Evolutionary conservation across 106 monocot species (phyloP).

Genomic region (Phalaenopsis aphrodite): DNA sequence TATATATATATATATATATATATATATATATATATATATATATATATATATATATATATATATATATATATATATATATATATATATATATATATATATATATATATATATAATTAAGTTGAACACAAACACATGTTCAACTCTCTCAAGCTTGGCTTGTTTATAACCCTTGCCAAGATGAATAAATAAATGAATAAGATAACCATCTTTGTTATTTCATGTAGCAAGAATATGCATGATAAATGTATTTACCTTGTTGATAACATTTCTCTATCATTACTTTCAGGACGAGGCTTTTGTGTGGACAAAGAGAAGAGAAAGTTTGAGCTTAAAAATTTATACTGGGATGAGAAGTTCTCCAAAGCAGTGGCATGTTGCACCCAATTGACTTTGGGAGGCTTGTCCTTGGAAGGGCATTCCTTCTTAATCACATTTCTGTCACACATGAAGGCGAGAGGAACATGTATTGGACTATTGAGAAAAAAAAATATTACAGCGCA

Average conservation of each 20-base stretch:
- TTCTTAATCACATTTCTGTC: background rate
- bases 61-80: no score
- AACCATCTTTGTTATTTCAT: background rate
- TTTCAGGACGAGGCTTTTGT: slow-evolving; percentile 42
- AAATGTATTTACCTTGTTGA: slow-evolving; percentile 28
- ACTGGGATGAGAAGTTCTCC: slow-evolving; percentile 39
- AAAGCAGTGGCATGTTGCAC: slow-evolving; percentile 35
- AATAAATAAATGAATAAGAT: background rate
- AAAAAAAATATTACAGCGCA: background rate
- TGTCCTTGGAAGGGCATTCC: slow-evolving; percentile 11
- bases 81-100: no score
- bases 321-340: slow-evolving; percentile 56
- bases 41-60: no score
- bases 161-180: no score
- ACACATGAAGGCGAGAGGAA: background rate
- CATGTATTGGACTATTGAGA: background rate
- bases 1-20: no score
- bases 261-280: slow-evolving; percentile 25
- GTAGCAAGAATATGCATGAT: background rate
- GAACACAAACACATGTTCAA: no score
- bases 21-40: no score
- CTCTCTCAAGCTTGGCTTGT: no score
- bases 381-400: slow-evolving; percentile 68
- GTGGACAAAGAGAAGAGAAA: slow-evolving; percentile 63
- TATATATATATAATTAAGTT: no score